Evolutionary conservation across 2,329 filamentous ascomycete species (phyloP), one percentile per base, ranked within the genome.

Genomic region (Xylaria polymorpha): DNA sequence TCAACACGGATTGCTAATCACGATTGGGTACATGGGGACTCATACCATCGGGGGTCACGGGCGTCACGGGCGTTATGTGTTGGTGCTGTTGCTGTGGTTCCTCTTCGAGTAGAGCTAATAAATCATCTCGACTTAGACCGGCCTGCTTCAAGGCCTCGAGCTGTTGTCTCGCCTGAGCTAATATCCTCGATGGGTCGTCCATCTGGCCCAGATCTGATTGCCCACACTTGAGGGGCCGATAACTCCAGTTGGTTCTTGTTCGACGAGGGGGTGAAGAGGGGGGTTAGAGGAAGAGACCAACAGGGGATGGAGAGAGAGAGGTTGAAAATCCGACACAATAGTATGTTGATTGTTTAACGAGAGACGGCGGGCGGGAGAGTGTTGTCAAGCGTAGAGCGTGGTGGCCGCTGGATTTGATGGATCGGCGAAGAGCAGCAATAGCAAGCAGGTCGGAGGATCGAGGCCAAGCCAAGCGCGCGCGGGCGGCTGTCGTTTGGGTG

Each of bases 61-160:
- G 53, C 1, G 58, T 63, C 32, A 64, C 51, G 37, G 66, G 58
- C 29, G 66, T 53, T 50, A 61, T 32, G 43, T 65, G 70, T 56
- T 64, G 72, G 12, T 64, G 69, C 18, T 55, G 72, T 41, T 71
- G 72, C 43, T 71, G 71, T 9, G 71, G 56, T 18, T 76, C 74
- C 57, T 79, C 77, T 44, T 73, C 74, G 8, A 78, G 61, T 25
- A 79, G 69, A 20, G 77, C 77, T 51, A 78, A 60, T 50, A 79
- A 51, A 22, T 73, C 74, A 66, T 77, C 74, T 59, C 74, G 75
- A 61, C 77, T 79, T 9, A 79, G 74, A 50, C 77, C 77, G n/a
- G 77, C 75, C 65, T 79, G 75, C 68, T 78, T 79, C 57, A 79
- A 69, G 68, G 77, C 77, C 65, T 78, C 77, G 61, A 79, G 74